These are phyloP conservation scores for Pythium dissimile DNA, from an alignment of 352 stramenopile species.

Conservation along the genomic window DNA sequence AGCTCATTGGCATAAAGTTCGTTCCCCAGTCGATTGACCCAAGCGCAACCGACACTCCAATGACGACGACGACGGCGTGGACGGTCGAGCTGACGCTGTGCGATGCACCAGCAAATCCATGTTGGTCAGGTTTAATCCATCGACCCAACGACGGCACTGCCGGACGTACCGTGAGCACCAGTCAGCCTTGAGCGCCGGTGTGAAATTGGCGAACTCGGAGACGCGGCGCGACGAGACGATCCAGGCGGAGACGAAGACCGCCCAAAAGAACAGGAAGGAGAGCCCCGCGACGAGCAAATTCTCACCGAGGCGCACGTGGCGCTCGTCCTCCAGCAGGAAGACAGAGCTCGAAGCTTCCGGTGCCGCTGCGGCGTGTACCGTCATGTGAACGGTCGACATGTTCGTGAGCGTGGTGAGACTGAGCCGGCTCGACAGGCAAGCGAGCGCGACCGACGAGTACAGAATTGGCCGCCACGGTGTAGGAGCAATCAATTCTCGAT, in stretches of 20 bases:
- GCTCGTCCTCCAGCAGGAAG: constrained; percentile 55
- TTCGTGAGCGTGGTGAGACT: background rate
- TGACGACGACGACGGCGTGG: constrained; percentile 59
- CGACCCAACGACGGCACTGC: too few relatives aligned
- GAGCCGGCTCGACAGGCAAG: background rate
- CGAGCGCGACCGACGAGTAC: background rate
- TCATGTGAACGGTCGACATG: constrained; percentile 16
- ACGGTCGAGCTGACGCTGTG: constrained; percentile 78
- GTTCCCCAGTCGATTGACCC: constrained; percentile 56
- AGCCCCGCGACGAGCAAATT: constrained; percentile 56
- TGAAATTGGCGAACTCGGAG: constrained; percentile 60
- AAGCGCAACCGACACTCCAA: constrained; percentile 64
- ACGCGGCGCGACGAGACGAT: constrained; percentile 47
- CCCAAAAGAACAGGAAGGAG: constrained; percentile 70
- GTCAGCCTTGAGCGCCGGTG: constrained; percentile 65
- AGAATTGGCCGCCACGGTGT: background rate
- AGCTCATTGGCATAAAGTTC: constrained; percentile 69
- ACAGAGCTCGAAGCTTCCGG: constrained; percentile 9
- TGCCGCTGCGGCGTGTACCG: constrained; percentile 7
- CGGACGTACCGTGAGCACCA: constrained; percentile 72
- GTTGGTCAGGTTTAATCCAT: background rate
- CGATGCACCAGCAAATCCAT: background rate
- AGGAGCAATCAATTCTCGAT: background rate
- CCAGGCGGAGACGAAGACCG: constrained; percentile 61
- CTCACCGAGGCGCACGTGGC: constrained; percentile 50